Evolutionary conservation across 2,329 filamentous ascomycete genomes (phyloP).

Genomic region (Magnaporthales sp.): DNA sequence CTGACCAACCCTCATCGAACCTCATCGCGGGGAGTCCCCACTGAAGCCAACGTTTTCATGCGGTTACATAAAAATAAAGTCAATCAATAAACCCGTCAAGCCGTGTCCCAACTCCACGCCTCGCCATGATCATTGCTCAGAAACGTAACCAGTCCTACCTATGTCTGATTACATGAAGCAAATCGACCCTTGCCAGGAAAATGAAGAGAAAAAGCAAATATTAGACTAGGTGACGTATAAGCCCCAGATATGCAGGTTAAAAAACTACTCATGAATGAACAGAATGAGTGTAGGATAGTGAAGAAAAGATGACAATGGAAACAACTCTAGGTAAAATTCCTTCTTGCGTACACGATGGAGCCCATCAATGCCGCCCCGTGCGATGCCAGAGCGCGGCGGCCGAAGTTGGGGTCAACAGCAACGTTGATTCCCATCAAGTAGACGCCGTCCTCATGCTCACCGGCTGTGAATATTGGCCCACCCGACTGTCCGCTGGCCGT

Average conservation of each 20-base stretch:
- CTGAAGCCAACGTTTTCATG: neutral
- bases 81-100: neutral
- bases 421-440: neutral
- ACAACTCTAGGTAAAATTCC: neutral
- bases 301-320: neutral
- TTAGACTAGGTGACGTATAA: neutral
- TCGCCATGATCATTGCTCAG: neutral
- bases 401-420: neutral
- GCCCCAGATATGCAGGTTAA: neutral
- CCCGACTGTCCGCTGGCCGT: conserved; percentile 2
- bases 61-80: neutral
- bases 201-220: neutral
- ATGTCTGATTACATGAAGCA: neutral
- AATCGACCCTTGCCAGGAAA: neutral
- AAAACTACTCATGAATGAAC: no score
- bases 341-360: neutral
- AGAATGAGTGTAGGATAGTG: neutral
- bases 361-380: neutral
- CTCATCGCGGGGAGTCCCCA: neutral
- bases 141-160: neutral
- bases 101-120: neutral
- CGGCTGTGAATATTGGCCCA: neutral
- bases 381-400: neutral
- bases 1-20: neutral
- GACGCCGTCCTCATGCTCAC: neutral